Percentiles rank a stretch among this genome's conserved stretches.
These are phyloP conservation scores for Lodderomyces parapsilosis DNA, from an alignment of 1,139 yeast genomes.

Conservation along the genomic window DNA sequence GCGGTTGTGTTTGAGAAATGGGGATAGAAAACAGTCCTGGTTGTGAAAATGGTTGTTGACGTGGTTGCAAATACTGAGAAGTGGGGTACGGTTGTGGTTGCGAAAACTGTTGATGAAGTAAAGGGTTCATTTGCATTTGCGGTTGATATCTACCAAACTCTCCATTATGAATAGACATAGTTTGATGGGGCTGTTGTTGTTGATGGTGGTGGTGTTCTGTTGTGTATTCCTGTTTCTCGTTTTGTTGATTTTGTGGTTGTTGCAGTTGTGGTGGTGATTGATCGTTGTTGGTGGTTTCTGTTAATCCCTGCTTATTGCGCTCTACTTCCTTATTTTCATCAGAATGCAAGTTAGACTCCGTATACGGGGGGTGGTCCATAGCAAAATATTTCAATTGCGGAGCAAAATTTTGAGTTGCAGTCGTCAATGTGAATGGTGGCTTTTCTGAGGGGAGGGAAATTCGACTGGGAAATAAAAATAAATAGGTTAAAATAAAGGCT, in stretches of 20 bases:
- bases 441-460: not conserved
- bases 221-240: too few species aligned
- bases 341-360: slow-evolving; percentile 21
- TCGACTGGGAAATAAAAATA: not conserved
- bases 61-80: not conserved
- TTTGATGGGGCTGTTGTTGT: slow-evolving; percentile 13
- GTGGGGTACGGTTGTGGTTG: slow-evolving; percentile 4
- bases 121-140: slow-evolving; percentile 6
- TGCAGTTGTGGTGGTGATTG: slow-evolving; percentile 8
- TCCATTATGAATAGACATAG: not conserved
- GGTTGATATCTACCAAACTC: slow-evolving; percentile 9
- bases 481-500: too few species aligned
- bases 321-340: not conserved
- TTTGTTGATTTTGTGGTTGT: slow-evolving; percentile 10
- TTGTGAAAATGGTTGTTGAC: not conserved
- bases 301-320: not conserved
- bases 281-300: not conserved
- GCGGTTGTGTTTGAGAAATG: slow-evolving; percentile 8
- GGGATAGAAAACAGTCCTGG: slow-evolving; percentile 6
- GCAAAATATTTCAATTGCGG: slow-evolving; percentile 8
- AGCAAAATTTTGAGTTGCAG: slow-evolving; percentile 7
- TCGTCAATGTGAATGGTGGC: slow-evolving; percentile 10
- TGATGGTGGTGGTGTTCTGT: slow-evolving; percentile 13
- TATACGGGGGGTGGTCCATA: slow-evolving; percentile 40
- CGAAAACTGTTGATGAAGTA: slow-evolving; percentile 8